Conservation (phyloP, 2,329 filamentous ascomycete genomes). For the Exophiala xenobiotica region DNA sequence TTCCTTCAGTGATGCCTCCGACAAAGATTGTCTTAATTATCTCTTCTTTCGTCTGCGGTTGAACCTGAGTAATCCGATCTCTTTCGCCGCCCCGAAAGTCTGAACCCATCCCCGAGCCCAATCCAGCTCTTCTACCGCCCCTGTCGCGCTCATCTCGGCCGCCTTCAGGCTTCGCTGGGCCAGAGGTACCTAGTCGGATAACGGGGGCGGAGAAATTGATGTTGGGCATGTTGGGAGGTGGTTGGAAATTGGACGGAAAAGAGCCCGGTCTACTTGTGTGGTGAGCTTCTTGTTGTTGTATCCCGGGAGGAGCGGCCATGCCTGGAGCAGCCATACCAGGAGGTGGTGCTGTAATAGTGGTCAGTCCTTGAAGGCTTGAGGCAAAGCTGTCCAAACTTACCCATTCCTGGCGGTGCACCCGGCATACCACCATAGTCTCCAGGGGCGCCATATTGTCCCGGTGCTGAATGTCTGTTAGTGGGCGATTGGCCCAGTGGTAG, state of each 20-base stretch:
- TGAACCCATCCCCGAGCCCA: slow-evolving; percentile 54
- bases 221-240: slow-evolving; percentile 87
- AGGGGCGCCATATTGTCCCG: slow-evolving; percentile 67
- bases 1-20: slow-evolving; percentile 76
- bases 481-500: neutral
- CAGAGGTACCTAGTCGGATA: slow-evolving; percentile 82
- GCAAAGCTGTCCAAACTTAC: slow-evolving; percentile 50
- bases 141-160: slow-evolving; percentile 50
- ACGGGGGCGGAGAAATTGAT: slow-evolving; percentile 98
- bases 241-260: slow-evolving; percentile 80
- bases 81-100: slow-evolving; percentile 58
- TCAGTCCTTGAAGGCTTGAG: slow-evolving; percentile 20
- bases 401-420: slow-evolving; percentile 76
- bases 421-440: slow-evolving; percentile 72
- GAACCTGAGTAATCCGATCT: slow-evolving; percentile 67
- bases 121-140: slow-evolving; percentile 54
- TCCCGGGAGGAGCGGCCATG: slow-evolving; percentile 73
- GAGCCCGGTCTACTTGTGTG: slow-evolving; percentile 78
- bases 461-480: slow-evolving; percentile 19
- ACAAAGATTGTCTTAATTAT: slow-evolving; percentile 89
- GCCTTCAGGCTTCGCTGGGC: slow-evolving; percentile 59
- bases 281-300: slow-evolving; percentile 70
- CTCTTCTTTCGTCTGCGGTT: slow-evolving; percentile 85
- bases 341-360: slow-evolving; percentile 59
- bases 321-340: slow-evolving; percentile 77